Conservation (phyloP, 2,329 filamentous ascomycete species). For the Aspergillus fructus region DNA sequence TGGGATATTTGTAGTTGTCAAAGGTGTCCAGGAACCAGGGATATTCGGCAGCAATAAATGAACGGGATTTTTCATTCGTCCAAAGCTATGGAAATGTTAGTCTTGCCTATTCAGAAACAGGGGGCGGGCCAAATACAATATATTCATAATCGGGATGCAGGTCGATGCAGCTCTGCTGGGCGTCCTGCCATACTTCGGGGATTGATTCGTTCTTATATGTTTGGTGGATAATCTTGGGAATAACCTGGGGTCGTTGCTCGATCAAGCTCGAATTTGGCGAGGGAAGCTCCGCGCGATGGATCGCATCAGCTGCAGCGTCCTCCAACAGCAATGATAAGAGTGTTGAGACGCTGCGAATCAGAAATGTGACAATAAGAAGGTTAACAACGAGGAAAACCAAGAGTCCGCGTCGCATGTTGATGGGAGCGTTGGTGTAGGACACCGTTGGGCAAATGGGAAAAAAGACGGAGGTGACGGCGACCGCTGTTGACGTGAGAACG, state of each 20-base stretch:
- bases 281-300: slow-evolving; percentile 65
- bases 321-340: slow-evolving; percentile 69
- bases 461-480: neutral
- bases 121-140: slow-evolving; percentile 51
- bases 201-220: slow-evolving; percentile 72
- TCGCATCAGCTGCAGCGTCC: slow-evolving; percentile 66
- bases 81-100: slow-evolving; percentile 58
- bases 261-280: slow-evolving; percentile 62
- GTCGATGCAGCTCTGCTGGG: slow-evolving; percentile 66
- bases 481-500: neutral
- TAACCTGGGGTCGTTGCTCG: slow-evolving; percentile 58
- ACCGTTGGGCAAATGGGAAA: neutral
- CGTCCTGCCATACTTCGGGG: slow-evolving; percentile 63
- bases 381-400: slow-evolving; percentile 66
- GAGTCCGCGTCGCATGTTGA: slow-evolving; percentile 60
- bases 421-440: slow-evolving; percentile 2
- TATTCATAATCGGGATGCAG: slow-evolving; percentile 72
- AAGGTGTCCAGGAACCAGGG: slow-evolving; percentile 76
- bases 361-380: slow-evolving; percentile 61
- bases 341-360: slow-evolving; percentile 68
- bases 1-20: slow-evolving; percentile 70
- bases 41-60: slow-evolving; percentile 72
- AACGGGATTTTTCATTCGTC: slow-evolving; percentile 68
- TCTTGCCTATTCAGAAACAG: slow-evolving; percentile 13
- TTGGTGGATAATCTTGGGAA: slow-evolving; percentile 76